Evolutionary conservation across 2,329 filamentous ascomycete genomes (phyloP), one percentile per base, ranked within the genome.

Genomic region (Stromatinia cepivora): DNA sequence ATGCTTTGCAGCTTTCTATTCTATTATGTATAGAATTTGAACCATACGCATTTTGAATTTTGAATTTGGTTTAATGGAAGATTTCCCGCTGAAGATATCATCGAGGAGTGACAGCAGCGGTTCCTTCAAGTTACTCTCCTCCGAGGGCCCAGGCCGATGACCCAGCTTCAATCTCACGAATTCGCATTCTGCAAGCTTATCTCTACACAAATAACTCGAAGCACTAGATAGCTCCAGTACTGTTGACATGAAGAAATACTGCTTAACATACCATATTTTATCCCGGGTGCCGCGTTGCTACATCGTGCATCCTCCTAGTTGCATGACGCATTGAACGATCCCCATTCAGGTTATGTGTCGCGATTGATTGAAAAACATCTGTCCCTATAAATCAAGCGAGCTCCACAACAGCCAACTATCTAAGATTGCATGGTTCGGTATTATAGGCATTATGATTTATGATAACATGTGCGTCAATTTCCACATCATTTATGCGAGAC

Each of bases 261-360:
- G 45, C 46, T 48, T 62, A 8, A 10, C 20, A 15, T 46, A 50
- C 22, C 22, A 50, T n/a, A 46, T 50, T n/a, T 13, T 50, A 25
- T 39, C 22, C 42, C 28, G 59, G 59, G 11, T 62, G 59, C 45
- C 50, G 59, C 59, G 50, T 62, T 50, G 59, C 45, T 62, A 62
- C 15, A 62, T 61, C 42, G 50, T 48, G 59, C 59, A 45, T 62
- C 42, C 45, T 22, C 7, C 22, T 50, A 62, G 45, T 28, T 25
- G 45, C 59, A 62, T 50, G 34, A 50, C 28, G 45, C 59, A 36
- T 48, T 36, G 45, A 45, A 11, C 45, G 45, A 62, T 62, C 45
- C 11, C 20, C 28, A 50, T 31, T 31, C 45, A 62, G 22, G 46
- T 34, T 34, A 20, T 48, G 11, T 25, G 36, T 50, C 42, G 50